A percentile compares a stretch with the other conserved stretches of the same genome.
Conservation (phyloP, 1,139 yeast genomes). For the Hemisphaericaspora lyxosophila region DNA sequence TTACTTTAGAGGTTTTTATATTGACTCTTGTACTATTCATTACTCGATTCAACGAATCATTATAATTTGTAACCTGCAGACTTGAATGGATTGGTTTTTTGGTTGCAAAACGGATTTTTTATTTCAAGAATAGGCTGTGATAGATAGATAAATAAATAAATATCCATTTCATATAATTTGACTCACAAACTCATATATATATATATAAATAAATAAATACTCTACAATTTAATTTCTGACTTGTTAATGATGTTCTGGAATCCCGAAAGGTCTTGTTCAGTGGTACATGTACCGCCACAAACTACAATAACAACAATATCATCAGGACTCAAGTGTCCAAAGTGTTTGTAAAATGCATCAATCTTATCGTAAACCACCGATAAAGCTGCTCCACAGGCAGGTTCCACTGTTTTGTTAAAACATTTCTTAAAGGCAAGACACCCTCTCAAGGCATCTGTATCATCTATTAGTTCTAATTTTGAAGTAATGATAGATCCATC, state of each 20-base stretch:
- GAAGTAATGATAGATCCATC: slow-evolving; percentile 35
- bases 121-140: too few relatives aligned
- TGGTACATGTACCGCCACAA: slow-evolving; percentile 63
- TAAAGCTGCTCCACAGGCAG: slow-evolving; percentile 75
- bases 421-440: slow-evolving; percentile 50
- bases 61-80: too few relatives aligned
- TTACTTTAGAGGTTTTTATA: too few relatives aligned
- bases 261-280: slow-evolving; percentile 16
- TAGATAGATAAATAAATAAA: neutral
- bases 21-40: too few relatives aligned
- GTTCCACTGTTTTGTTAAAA: slow-evolving; percentile 57
- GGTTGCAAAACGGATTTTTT: too few relatives aligned
- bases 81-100: too few relatives aligned
- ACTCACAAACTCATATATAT: neutral
- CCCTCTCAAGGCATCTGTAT: slow-evolving; percentile 54
- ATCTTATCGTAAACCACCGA: slow-evolving; percentile 47
- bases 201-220: neutral
- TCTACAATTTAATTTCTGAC: slow-evolving; percentile 15
- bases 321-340: slow-evolving; percentile 35
- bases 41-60: too few relatives aligned
- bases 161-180: neutral
- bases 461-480: slow-evolving; percentile 49
- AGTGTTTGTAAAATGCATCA: slow-evolving; percentile 29
- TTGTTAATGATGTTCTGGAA: slow-evolving; percentile 13
- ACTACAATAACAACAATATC: slow-evolving; percentile 59